A percentile compares a stretch with the other conserved stretches of the same genome.
phyloP scores from a whole-genome alignment of 805 yeast genomes.

The Kuraishia piskuri region DNA sequence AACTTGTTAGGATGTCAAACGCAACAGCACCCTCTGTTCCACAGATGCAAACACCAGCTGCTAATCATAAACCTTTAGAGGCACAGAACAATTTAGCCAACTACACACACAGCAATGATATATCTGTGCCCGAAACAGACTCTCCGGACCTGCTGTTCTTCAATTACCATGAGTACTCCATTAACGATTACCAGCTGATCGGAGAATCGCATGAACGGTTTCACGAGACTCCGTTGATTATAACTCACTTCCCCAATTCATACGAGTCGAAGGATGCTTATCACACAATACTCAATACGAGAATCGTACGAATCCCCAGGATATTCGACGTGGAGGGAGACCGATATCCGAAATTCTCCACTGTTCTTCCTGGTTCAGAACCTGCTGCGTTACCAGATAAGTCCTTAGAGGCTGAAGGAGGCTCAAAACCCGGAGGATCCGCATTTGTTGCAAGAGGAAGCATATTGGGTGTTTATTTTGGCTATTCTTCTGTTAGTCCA shows the following conservation, averaged over 20 bases:
- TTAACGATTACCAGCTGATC: constrained; percentile 21
- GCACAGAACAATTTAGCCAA: too few relatives aligned
- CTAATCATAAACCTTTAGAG: too few relatives aligned
- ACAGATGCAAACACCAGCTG: too few relatives aligned
- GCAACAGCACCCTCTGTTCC: too few relatives aligned
- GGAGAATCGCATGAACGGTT: constrained; percentile 14
- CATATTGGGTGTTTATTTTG: constrained; percentile 36
- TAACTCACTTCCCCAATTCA: constrained; percentile 63
- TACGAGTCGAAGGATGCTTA: constrained; percentile 27
- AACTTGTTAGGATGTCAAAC: too few relatives aligned
- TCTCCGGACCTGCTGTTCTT: constrained; percentile 31
- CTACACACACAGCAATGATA: too few relatives aligned
- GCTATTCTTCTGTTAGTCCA: constrained; percentile 46
- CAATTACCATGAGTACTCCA: constrained; percentile 59
- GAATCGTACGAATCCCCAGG: constrained; percentile 64
- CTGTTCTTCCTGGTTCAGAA: constrained; percentile 48
- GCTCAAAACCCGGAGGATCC: neutral
- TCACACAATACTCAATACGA: constrained; percentile 24
- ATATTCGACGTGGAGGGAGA: constrained; percentile 29
- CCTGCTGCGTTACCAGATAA: constrained; percentile 45
- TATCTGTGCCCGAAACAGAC: neutral
- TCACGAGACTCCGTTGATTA: constrained; percentile 30
- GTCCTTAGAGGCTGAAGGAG: constrained; percentile 1
- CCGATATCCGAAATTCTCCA: constrained; percentile 48
- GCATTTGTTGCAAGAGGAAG: constrained; percentile 21